phyloP scores from a whole-genome alignment of 306 rosid species.

The Acacia crassicarpa region DNA sequence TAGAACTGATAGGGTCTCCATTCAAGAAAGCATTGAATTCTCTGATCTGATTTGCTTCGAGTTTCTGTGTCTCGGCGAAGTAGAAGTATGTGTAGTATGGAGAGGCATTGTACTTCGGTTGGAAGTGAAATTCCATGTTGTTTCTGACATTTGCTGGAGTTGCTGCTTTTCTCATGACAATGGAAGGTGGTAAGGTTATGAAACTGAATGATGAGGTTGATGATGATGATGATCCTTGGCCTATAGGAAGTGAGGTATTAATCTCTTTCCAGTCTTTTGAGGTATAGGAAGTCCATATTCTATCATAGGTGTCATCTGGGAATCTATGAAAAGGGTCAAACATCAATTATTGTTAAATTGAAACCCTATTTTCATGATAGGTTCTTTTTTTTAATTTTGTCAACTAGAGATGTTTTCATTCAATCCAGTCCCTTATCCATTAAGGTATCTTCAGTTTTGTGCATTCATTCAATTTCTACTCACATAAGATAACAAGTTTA shows the following conservation, averaged over 20 bases:
- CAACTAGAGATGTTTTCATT: not conserved
- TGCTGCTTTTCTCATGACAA: slow-evolving; percentile 36
- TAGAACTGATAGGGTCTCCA: slow-evolving; percentile 2
- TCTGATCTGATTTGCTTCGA: slow-evolving; percentile 34
- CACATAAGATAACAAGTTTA: not conserved
- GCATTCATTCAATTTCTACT: not conserved
- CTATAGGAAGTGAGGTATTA: slow-evolving; percentile 27
- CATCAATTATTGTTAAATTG: not conserved
- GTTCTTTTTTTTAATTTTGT: not conserved
- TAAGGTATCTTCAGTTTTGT: not conserved
- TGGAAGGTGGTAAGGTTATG: slow-evolving; percentile 33
- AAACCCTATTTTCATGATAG: not conserved
- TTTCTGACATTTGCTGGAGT: slow-evolving; percentile 26
- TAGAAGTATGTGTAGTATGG: slow-evolving; percentile 25
- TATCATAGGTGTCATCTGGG: slow-evolving; percentile 43
- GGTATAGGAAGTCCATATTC: slow-evolving; percentile 42
- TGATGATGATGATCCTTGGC: slow-evolving; percentile 22
- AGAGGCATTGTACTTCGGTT: slow-evolving; percentile 27
- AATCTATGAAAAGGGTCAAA: slow-evolving; percentile 21
- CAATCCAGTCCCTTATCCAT: not conserved
- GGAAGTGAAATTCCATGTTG: slow-evolving; percentile 22
- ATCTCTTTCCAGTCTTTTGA: slow-evolving; percentile 35
- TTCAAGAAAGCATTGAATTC: slow-evolving; percentile 40
- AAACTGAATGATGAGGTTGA: not conserved
- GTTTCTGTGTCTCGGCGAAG: slow-evolving; percentile 39